Evolutionary conservation across 805 yeast species (phyloP).

Genomic region (Saccharomycopsis javanensis): DNA sequence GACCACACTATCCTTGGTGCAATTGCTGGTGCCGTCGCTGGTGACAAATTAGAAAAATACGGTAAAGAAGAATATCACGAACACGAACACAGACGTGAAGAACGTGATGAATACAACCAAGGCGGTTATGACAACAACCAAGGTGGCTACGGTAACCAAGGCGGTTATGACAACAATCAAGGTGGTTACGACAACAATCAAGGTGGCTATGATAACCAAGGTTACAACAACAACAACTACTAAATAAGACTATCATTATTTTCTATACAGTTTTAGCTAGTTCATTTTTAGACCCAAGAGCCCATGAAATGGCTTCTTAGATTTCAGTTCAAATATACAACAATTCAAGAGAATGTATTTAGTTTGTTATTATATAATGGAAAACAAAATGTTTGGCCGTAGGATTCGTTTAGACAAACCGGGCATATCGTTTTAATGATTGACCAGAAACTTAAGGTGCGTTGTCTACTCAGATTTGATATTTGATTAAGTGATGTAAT

Average conservation of each 20-base stretch:
- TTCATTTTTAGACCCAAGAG: no score
- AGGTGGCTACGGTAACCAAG: neutral
- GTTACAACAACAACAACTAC: neutral
- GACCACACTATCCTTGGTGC: neutral
- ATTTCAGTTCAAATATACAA: neutral
- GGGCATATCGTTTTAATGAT: no score
- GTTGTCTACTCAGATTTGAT: no score
- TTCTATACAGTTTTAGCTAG: no score
- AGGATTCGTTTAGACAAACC: no score
- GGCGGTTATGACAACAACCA: neutral
- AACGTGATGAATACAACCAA: neutral
- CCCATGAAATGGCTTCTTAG: no score
- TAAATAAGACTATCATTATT: no score
- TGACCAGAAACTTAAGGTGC: no score
- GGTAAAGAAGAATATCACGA: neutral
- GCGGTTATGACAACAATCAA: neutral
- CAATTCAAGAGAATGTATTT: no score
- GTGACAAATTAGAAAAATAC: constrained; percentile 3
- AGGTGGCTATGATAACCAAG: neutral
- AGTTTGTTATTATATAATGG: no score
- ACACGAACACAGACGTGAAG: neutral
- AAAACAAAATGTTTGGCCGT: no score
- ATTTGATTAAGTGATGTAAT: no score
- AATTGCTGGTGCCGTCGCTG: neutral
- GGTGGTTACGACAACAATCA: neutral